Base-by-base conservation (phyloP, 2,329 filamentous ascomycete genomes). In the Purpureocillium takamizusanense region DNA sequence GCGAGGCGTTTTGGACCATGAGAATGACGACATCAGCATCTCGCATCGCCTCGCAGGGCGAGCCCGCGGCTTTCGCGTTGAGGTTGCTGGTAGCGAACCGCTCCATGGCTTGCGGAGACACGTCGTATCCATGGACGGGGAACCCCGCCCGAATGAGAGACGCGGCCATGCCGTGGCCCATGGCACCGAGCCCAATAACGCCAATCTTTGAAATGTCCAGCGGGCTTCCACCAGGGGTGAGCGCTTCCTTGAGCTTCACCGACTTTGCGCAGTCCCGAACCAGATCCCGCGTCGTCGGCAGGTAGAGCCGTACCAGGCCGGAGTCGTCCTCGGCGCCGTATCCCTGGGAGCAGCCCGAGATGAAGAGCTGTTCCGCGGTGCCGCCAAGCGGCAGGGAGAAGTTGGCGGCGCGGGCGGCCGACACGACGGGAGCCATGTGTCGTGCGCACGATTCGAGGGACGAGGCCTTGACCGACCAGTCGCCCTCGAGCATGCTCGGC, bases 401-500 rank as follows among this genome's bases (percentile, higher is more conserved):
- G 4, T 55, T 48, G 12, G 51, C 40, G 17, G 45, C 38, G 8
- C 57, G 48, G 4, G 52, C 56, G 1, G 45, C 51, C 4, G 51
- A 51, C 8, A 55, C 52, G 2, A 60, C 54, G n/a, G 16, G 16
- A 23, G 13, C 58, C 48, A 62, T 52, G 42, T 61, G 56, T 34
- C 61, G 56, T 2, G 59, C 48, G 16, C 61, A 58, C 12, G 59
- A 61, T 31, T 54, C 50, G 14, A 66, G 42, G 2, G 62, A 55
- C 7, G 56, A 58, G 25, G 53, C 49, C 13, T 60, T 47, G 12
- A 51, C 55, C 57, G 21, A 25, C 21, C 67, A 69, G 46, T 74
- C 69, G 39, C 69, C 65, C 15, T 62, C 61, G 30, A 78, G 53
- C 58, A 74, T 70, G 48, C 69, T 67, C 31, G 68, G 66, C 12